Base-by-base conservation (phyloP, 2,329 filamentous ascomycete species). In the Botrytis deweyae region DNA sequence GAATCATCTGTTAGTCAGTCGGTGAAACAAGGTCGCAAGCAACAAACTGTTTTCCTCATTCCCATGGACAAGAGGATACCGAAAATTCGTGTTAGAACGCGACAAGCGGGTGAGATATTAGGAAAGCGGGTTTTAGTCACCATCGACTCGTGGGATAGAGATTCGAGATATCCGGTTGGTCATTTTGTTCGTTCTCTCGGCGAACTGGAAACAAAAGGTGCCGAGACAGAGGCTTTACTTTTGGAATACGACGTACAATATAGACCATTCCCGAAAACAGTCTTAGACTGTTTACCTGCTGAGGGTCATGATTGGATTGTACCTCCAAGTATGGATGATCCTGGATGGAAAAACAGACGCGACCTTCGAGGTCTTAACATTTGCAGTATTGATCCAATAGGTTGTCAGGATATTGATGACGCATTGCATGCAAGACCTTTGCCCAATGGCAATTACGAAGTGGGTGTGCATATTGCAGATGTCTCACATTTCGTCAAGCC, bases 401-500 rank as follows among this genome's bases (percentile, higher is more conserved):
- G 95, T 2, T 99, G 96, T 83, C 95, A 98, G 80, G 96, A 99
- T 85, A 99, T 99, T 74, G 96, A 99, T 80, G 97, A 99, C 83
- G 96, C 96, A 29, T 88, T 99, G 10, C 97, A 99, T 82, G 95
- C 96, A 10, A 88, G 91, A 75, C 87, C 88, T 69, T 85, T 99
- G 36, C 91, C 94, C 0, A 98, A 98, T 79, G 96, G 97, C 62
- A 98, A 98, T 82, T 95, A 91, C 77, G 94, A 98, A 82, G 94
- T 99, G 16, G 96, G 96, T 76, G 96, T 99, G 25, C 97, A 99
- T 83, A 99, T 99, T 83, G 97, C 96, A 42, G 96, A 99, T 82
- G 96, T 99, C n/a, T 98, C 96, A 16, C 93, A 99, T 84, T 99
- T 99, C 81, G 96, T 99, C 80, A 97, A 96, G 83, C 95, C 97